Evolutionary conservation across 441 rosid genomes (phyloP).

Genomic region (Pelargonium australe): DNA sequence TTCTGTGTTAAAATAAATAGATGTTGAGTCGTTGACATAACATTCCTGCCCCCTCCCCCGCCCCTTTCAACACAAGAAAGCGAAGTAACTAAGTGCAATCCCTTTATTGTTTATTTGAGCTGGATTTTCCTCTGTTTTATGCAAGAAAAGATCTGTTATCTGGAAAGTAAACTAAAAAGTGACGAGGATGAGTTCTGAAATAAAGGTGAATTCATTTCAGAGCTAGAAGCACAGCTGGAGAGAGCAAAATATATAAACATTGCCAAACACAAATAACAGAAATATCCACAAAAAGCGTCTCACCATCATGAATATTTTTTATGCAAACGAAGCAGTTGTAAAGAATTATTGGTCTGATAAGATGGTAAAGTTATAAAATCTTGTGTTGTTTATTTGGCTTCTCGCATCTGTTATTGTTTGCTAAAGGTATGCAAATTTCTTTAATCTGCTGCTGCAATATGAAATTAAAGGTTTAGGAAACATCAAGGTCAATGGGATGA

Average conservation of each 20-base stretch:
- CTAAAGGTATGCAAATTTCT: not conserved
- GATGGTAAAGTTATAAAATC: slow-evolving; percentile 35
- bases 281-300: slow-evolving; percentile 44
- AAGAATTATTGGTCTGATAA: slow-evolving; percentile 57
- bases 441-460: not conserved
- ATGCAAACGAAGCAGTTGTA: slow-evolving; percentile 50
- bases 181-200: slow-evolving; percentile 43
- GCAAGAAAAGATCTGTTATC: slow-evolving; percentile 48
- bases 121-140: slow-evolving; percentile 18
- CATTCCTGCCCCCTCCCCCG: not conserved
- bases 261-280: slow-evolving; percentile 47
- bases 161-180: slow-evolving; percentile 44
- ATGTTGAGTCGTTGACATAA: not conserved
- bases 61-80: not conserved
- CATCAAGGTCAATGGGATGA: slow-evolving; percentile 48
- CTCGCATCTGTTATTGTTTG: slow-evolving; percentile 14
- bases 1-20: not conserved
- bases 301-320: slow-evolving; percentile 53
- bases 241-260: slow-evolving; percentile 35
- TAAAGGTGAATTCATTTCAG: slow-evolving; percentile 47
- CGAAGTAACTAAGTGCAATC: not conserved
- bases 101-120: slow-evolving; percentile 7
- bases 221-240: slow-evolving; percentile 51
- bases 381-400: slow-evolving; percentile 15
- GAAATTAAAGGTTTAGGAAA: slow-evolving; percentile 21